These are phyloP conservation scores for Chalciporus pseudorubinellus DNA, from an alignment of 768 basidiomycete species.

Conservation along the genomic window DNA sequence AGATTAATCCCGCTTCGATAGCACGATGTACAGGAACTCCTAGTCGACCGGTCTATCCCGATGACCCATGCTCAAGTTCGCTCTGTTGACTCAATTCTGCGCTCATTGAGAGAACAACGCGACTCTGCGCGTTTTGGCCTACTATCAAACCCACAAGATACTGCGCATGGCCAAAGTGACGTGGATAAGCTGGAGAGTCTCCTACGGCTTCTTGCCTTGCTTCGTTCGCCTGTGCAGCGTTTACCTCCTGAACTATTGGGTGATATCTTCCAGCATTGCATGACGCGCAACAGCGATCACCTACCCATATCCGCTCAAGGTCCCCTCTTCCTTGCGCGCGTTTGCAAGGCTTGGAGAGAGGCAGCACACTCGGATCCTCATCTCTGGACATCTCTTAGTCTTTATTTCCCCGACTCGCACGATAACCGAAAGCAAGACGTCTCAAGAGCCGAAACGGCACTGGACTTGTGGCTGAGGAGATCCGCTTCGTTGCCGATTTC, in stretches of 20 bases:
- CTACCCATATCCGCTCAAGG: not conserved
- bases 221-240: constrained; percentile 5
- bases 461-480: constrained; percentile 12
- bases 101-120: not conserved
- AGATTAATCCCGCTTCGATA: too few relatives aligned
- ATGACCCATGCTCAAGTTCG: not conserved
- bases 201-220: too few relatives aligned
- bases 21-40: too few relatives aligned
- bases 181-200: not conserved
- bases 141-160: too few relatives aligned
- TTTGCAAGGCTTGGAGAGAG: constrained; percentile 22
- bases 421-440: constrained; percentile 1
- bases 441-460: not conserved
- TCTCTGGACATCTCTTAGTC: constrained; percentile 23
- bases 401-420: constrained; percentile 13
- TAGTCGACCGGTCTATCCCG: not conserved
- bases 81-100: not conserved
- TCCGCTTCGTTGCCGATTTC: constrained; percentile 15
- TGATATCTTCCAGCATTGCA: constrained; percentile 11
- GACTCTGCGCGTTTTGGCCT: not conserved
- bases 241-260: constrained; percentile 36
- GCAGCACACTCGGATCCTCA: constrained; percentile 8
- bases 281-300: not conserved
- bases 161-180: not conserved
- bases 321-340: constrained; percentile 13